A percentile compares a stretch with the other conserved stretches of the same genome.
These are phyloP conservation scores for Pholiota molesta DNA, from an alignment of 768 basidiomycete genomes.

Conservation along the genomic window DNA sequence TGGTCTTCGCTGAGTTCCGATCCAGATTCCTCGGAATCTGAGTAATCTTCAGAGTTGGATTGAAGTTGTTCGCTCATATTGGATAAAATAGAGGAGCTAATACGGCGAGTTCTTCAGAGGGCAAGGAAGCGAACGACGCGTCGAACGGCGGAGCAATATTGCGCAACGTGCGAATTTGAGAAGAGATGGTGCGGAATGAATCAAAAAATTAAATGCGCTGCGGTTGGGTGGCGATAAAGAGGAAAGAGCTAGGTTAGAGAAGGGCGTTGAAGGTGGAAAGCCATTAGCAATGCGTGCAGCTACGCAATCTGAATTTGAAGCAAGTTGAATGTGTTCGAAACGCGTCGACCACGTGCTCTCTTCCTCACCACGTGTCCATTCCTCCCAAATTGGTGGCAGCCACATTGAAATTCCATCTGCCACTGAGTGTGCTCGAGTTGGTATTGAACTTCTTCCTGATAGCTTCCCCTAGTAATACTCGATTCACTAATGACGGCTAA, in stretches of 20 bases:
- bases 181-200: neutral
- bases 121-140: slow-evolving; percentile 8
- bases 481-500: too few relatives aligned
- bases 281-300: neutral
- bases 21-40: slow-evolving; percentile 16
- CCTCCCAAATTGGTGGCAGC: neutral
- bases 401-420: too few relatives aligned
- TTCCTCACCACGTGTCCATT: slow-evolving; percentile 7
- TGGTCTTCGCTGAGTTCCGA: slow-evolving; percentile 17
- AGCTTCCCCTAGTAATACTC: too few relatives aligned
- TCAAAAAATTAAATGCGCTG: too few relatives aligned
- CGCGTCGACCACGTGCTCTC: slow-evolving; percentile 35
- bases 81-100: neutral
- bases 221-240: neutral
- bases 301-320: slow-evolving; percentile 8
- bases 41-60: slow-evolving; percentile 17
- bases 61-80: slow-evolving; percentile 5
- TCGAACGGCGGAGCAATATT: slow-evolving; percentile 12
- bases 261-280: slow-evolving; percentile 3
- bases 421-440: too few relatives aligned
- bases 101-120: neutral
- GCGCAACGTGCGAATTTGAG: neutral
- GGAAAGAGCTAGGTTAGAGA: neutral
- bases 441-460: neutral
- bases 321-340: slow-evolving; percentile 23